Percentiles rank a stretch among this genome's conserved stretches.
These are phyloP conservation scores for Solanum chmielewskii DNA, from an alignment of 257 asterid species.

Conservation along the genomic window DNA sequence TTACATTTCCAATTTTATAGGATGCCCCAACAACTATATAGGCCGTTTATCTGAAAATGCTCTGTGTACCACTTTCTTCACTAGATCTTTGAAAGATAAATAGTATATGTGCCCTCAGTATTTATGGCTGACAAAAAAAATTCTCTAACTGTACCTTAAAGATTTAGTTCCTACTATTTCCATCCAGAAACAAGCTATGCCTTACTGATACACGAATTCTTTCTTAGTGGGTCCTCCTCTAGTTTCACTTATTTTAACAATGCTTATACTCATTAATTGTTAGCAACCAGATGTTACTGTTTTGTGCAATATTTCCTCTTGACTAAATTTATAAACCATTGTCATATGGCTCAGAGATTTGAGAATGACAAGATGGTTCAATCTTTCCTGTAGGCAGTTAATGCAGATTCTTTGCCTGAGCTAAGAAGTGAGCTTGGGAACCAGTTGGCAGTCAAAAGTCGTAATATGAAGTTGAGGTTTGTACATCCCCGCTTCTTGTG, in stretches of 20 bases:
- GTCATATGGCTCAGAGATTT: background rate
- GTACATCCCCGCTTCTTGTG: conserved; percentile 6
- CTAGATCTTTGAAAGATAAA: background rate
- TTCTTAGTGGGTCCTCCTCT: background rate
- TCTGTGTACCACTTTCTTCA: background rate
- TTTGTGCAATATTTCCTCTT: background rate
- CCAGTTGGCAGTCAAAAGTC: conserved; percentile 76
- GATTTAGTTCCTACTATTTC: background rate
- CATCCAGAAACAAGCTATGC: background rate
- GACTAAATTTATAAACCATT: background rate
- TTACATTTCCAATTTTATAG: background rate
- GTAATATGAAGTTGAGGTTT: conserved; percentile 60
- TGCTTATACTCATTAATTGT: background rate
- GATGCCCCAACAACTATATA: background rate
- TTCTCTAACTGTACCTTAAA: background rate
- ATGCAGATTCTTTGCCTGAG: conserved; percentile 61
- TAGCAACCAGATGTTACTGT: background rate
- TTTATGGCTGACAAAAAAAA: background rate
- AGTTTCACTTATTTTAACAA: background rate
- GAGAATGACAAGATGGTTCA: background rate
- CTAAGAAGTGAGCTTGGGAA: conserved; percentile 90
- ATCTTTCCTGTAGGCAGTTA: conserved; percentile 40
- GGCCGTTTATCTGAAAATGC: background rate
- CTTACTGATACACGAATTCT: background rate
- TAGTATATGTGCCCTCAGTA: background rate